Base-by-base conservation (phyloP, 1,284 basidiomycete species). In the Abortiporus biennis region DNA sequence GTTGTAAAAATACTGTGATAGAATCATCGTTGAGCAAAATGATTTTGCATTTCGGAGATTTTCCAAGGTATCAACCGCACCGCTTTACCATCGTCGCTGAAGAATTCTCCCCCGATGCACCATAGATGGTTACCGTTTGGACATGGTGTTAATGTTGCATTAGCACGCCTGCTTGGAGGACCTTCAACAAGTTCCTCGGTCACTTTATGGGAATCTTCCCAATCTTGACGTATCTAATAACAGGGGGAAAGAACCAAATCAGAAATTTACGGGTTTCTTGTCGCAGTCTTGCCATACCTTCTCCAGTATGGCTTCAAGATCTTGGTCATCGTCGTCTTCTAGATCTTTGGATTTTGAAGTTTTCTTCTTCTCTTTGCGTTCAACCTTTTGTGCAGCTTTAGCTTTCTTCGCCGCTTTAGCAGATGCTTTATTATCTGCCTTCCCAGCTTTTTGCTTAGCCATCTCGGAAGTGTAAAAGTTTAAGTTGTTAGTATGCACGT, bases 51-150 rank as follows among this genome's bases (percentile, higher is more conserved):
- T n/a, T n/a, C 8, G 27, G 27, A 29, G n/a, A 29, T 29, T 8
- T 9, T 29, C 33, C 23, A 17, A 9, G 15, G 13, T n/a, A 34
- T 34, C 21, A 29, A 11, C 69, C 78, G 34, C 47, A 86, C 83
- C 6, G 87, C 87, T 55, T 80, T 85, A 8, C 77, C 78, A 45
- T 92, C 90, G 38, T 92, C 86, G 45, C 77, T 79, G 57, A 90
- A 93, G 59, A 80, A 91, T 58, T 92, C 89, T 4, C 89, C 85
- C 0, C 85, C 84, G 30, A 91, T 81, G 48, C 76, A 84, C 85
- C 87, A 91, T 0, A 92, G 65, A 58, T 90, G 74, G 49, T 82
- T 85, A 33, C 85, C 85, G 46, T 70, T 79, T 0, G 88, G 88
- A 58, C 85, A 91, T 0, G 87, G 66, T 0, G 84, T 84, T 16